Evolutionary conservation across 139 green algal species (phyloP), one percentile per base, ranked within the genome.

Genomic region (Asterochloris erici): DNA sequence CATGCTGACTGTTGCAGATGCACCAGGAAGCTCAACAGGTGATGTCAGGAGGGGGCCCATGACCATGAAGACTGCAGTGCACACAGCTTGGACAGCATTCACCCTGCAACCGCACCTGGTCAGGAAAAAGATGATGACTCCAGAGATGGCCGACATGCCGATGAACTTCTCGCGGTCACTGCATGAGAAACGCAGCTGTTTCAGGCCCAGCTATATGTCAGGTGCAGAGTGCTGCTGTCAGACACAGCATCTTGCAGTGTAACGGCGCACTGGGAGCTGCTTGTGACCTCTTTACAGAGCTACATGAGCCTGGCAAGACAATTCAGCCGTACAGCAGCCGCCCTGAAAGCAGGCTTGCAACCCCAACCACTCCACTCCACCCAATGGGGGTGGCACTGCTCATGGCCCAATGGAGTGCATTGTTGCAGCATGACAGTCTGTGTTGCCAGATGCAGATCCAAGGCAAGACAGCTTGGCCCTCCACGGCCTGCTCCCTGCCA

Each of bases 121-220:
- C 17, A 98, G 79, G 84, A 98, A 96, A 88, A 99, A 99, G 11
- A 98, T 88, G 23, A 93, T 84, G 26, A 98, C 82, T 60, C 96
- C 90, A 12, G 91, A 95, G 9, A 93, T 77, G 21, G 77, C 93
- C 13, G 87, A 86, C 85, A 98, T 94, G 0, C 85, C 90, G 47
- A 98, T 79, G 29, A 98, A 88, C 86, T 96, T 97, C 81, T 98
- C 94, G 2, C 91, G 89, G 12, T 98, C 91, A 79, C 91, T 96
- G 91, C 88, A 88, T 0, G 62, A 27, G 14, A 16, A 79, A 28
- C 1, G 27, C 29, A 64, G 11, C 19, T 71, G 19, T 4, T 21
- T 71, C 21, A 24, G 66, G 66, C 66, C 6, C 66, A 54, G 38
- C 38, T 71, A 21, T 71, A 2, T 60, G 9, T 10, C 38, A 68